Conservation (phyloP, 129 eudicot genomes). For the Escallonia rubra region DNA sequence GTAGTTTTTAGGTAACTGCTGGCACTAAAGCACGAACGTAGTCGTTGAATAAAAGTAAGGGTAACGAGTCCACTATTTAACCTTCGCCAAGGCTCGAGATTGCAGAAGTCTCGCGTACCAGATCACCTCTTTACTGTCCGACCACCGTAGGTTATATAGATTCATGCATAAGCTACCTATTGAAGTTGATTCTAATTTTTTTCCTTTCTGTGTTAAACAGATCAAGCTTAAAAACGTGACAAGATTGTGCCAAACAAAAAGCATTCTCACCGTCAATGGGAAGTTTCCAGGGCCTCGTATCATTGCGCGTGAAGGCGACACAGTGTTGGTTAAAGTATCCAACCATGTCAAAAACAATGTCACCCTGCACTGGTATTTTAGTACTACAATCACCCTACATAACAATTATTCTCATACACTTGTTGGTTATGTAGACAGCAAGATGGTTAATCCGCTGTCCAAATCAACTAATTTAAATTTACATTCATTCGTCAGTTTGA, state of each 20-base stretch:
- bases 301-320: conserved; percentile 33
- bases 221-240: conserved; percentile 26
- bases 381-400: neutral
- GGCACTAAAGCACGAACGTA: too few species aligned
- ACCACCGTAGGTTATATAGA: neutral
- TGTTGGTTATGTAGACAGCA: neutral
- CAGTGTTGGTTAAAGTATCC: conserved; percentile 16
- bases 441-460: too few species aligned
- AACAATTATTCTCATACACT: too few species aligned
- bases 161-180: neutral
- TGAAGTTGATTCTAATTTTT: neutral
- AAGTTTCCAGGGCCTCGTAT: conserved; percentile 26
- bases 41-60: too few species aligned
- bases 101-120: too few species aligned
- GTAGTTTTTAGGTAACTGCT: too few species aligned
- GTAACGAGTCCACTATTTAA: too few species aligned
- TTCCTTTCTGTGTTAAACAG: conserved; percentile 6
- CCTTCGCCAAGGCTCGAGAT: too few species aligned
- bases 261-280: conserved; percentile 24
- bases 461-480: too few species aligned
- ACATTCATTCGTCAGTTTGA: neutral
- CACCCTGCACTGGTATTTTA: conserved; percentile 29
- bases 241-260: conserved; percentile 30
- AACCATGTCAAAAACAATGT: conserved; percentile 21
- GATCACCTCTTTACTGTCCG: too few species aligned